Conservation (phyloP, 1,139 yeast genomes). For the Taiozyma sp. region DNA sequence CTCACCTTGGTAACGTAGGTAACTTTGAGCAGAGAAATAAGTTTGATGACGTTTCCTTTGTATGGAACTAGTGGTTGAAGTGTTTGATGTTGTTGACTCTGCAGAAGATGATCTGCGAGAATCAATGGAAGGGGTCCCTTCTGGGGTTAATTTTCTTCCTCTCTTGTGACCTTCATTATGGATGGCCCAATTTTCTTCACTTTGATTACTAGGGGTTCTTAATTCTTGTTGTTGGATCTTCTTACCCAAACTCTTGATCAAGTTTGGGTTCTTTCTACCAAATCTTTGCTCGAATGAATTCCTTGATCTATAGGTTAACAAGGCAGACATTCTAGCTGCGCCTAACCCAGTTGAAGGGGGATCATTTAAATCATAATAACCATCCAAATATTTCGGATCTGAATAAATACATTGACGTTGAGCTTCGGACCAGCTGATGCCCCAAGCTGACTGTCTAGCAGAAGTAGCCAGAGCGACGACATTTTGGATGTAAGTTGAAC, state of each 20-base stretch:
- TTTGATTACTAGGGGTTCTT: constrained; percentile 30
- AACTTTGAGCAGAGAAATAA: constrained; percentile 91
- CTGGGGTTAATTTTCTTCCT: constrained; percentile 17
- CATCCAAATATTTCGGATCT: constrained; percentile 88
- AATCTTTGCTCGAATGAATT: constrained; percentile 88
- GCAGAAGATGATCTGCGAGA: constrained; percentile 15
- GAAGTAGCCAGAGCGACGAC: constrained; percentile 88
- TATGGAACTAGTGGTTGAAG: constrained; percentile 24
- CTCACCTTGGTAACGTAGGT: constrained; percentile 87
- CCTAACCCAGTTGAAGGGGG: constrained; percentile 85
- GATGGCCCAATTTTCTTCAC: constrained; percentile 52
- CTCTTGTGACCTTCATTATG: constrained; percentile 59
- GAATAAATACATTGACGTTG: constrained; percentile 94
- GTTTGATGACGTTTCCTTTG: constrained; percentile 48
- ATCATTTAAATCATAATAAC: constrained; percentile 69
- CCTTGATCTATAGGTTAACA: constrained; percentile 86
- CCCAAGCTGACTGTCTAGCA: constrained; percentile 97
- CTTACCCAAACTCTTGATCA: constrained; percentile 24
- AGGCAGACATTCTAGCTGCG: constrained; percentile 97
- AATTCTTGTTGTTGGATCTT: constrained; percentile 12
- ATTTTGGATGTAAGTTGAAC: constrained; percentile 61
- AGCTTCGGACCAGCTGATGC: constrained; percentile 98
- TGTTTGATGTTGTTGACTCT: constrained; percentile 10
- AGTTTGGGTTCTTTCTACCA: constrained; percentile 68
- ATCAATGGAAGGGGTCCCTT: constrained; percentile 14